These are phyloP conservation scores for Hypoxylon intermedium DNA, from an alignment of 495 filamentous ascomycete genomes.

Conservation along the genomic window DNA sequence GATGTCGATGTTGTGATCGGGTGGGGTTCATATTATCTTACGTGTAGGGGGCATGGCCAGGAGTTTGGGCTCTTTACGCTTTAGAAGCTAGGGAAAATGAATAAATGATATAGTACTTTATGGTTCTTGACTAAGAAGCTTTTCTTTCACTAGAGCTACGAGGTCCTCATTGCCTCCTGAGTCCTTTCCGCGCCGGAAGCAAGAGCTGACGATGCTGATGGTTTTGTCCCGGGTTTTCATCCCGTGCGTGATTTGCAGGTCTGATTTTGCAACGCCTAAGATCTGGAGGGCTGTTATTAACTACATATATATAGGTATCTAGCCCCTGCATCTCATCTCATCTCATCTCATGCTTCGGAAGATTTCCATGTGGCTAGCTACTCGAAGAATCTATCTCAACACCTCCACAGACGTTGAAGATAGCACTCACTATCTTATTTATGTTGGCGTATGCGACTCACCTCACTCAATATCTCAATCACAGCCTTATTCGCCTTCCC, in stretches of 20 bases:
- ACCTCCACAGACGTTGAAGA: not conserved
- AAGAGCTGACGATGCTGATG: conserved; percentile 46
- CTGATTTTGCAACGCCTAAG: conserved; percentile 67
- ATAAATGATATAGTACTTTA: not conserved
- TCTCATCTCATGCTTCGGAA: too few relatives aligned
- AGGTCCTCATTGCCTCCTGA: conserved; percentile 18
- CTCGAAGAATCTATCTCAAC: not conserved
- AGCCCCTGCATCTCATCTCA: too few relatives aligned
- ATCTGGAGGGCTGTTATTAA: conserved; percentile 12
- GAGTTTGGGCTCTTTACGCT: conserved; percentile 16
- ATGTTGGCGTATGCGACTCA: conserved; percentile 47
- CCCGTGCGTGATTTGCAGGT: conserved; percentile 68
- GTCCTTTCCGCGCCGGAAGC: conserved; percentile 29
- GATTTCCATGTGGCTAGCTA: too few relatives aligned
- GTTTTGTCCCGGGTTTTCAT: conserved; percentile 69
- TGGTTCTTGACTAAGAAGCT: conserved; percentile 21
- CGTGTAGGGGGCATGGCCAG: conserved; percentile 19
- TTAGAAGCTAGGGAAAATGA: conserved; percentile 11
- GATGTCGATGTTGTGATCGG: conserved; percentile 5
- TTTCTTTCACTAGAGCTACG: conserved; percentile 33
- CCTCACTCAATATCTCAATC: conserved; percentile 67
- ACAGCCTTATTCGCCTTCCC: conserved; percentile 74
- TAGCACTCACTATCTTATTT: too few relatives aligned
- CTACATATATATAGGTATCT: not conserved
- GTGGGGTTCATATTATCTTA: not conserved